Percentiles rank a stretch among this genome's conserved stretches.
These are phyloP conservation scores for Cryptococcus amylolentus DNA, from an alignment of 1,284 basidiomycete species.

Conservation along the genomic window DNA sequence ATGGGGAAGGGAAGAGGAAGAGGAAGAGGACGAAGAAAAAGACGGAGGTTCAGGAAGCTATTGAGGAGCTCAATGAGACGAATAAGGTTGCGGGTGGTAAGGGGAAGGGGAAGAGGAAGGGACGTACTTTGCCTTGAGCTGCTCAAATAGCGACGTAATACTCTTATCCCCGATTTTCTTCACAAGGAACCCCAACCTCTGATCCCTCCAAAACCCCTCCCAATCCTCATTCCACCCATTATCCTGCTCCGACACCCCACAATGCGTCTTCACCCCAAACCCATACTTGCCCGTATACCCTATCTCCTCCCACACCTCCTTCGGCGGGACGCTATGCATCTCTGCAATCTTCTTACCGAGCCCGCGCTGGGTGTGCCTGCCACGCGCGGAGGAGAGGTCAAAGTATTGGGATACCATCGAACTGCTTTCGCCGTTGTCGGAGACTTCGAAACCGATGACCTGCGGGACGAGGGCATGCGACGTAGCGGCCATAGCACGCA, in stretches of 20 bases:
- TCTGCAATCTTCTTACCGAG: constrained; percentile 58
- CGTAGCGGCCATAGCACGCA: constrained; percentile 61
- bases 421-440: constrained; percentile 42
- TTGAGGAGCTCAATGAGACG: constrained; percentile 31
- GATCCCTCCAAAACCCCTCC: constrained; percentile 62
- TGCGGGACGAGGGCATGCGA: constrained; percentile 66
- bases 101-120: background rate
- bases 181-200: constrained; percentile 58
- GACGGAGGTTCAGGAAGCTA: constrained; percentile 36
- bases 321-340: constrained; percentile 52
- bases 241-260: constrained; percentile 69
- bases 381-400: constrained; percentile 47
- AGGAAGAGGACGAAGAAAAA: constrained; percentile 26
- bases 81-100: background rate
- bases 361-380: constrained; percentile 47
- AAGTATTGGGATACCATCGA: constrained; percentile 69
- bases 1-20: constrained; percentile 12
- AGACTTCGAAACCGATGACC: constrained; percentile 57
- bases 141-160: constrained; percentile 58
- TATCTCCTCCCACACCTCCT: constrained; percentile 41
- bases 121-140: constrained; percentile 60
- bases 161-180: constrained; percentile 51
- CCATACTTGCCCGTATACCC: constrained; percentile 58
- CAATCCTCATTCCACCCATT: constrained; percentile 75
- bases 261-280: constrained; percentile 72